These are phyloP conservation scores for Zychaea mexicana DNA, from an alignment of 371 early-diverging fungal species.

Conservation along the genomic window DNA sequence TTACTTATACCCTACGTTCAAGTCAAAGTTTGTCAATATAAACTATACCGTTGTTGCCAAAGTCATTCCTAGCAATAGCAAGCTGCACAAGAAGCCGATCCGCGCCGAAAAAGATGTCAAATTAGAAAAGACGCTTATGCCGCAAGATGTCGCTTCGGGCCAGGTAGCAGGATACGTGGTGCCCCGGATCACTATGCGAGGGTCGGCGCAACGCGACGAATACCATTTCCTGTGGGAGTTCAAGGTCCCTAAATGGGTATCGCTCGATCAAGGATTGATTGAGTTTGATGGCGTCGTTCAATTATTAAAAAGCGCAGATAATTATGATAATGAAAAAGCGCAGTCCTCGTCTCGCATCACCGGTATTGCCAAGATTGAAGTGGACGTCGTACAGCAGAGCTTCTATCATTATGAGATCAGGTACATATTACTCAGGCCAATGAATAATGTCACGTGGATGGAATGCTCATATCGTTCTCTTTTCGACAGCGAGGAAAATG, in stretches of 20 bases:
- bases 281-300: conserved; percentile 30
- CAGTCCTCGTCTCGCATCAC: background rate
- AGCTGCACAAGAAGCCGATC: conserved; percentile 22
- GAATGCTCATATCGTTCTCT: background rate
- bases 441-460: no score
- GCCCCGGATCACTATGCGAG: conserved; percentile 26
- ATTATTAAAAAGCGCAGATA: background rate
- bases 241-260: conserved; percentile 32
- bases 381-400: conserved; percentile 38
- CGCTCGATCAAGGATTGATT: conserved; percentile 20
- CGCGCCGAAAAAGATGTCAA: conserved; percentile 15
- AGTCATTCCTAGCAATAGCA: conserved; percentile 20
- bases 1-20: conserved; percentile 28
- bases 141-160: conserved; percentile 29
- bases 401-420: conserved; percentile 26
- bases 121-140: conserved; percentile 32
- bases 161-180: conserved; percentile 27
- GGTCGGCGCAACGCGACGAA: background rate
- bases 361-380: conserved; percentile 21
- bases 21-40: conserved; percentile 27
- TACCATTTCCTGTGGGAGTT: conserved; percentile 22
- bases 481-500: background rate
- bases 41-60: conserved; percentile 21
- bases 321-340: background rate
- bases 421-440: background rate